Base-by-base conservation (phyloP, 257 asterid genomes). In the Voacanga thouarsii region DNA sequence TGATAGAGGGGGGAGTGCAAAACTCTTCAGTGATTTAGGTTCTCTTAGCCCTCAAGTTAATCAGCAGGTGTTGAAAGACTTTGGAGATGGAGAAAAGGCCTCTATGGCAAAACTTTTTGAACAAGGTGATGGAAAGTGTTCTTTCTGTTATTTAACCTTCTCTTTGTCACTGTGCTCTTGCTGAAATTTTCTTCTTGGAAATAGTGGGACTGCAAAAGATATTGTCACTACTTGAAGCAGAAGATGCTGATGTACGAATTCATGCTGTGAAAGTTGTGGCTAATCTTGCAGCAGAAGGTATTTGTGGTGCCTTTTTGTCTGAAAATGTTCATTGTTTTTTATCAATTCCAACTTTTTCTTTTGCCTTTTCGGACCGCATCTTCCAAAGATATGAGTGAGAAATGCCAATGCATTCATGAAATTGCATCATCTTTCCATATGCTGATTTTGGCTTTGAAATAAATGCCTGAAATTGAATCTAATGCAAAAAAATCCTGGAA, bases 231-330 rank as follows among this genome's bases (percentile, higher is more conserved):
- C 97, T 94, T 80, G 96, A 91, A 80, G 88, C 98, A 39, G 97
- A 89, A 55, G 97, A 94, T 78, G 86, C 94, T 68, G 94, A 89
- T 86, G 97, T 92, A 72, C 95, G 93, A 24, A 92, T 92, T 75
- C 97, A 94, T 88, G 98, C 98, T 28, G 96, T 91, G 43, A 94
- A 94, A 90, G 97, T 94, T 41, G 97, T 94, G 28, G 98, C 98
- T 45, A 94, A 94, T 85, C 87, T 94, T 55, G 98, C 98, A 4
- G 98, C 98, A 4, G 97, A 94, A 91, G 98, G 98, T 92, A 81
- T 75, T 78, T 59, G 72, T 55, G 67, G 55, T 61, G 15, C 50
- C 45, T 76, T 67, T 71, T 47, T 80, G 51, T 68, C 41, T 68
- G 67, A 26, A 56, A 3, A 10, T 28, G 70, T 76, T 53, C 21